Conservation (phyloP, 2,329 filamentous ascomycete species). For the Ceratocystiopsis brevicomis region DNA sequence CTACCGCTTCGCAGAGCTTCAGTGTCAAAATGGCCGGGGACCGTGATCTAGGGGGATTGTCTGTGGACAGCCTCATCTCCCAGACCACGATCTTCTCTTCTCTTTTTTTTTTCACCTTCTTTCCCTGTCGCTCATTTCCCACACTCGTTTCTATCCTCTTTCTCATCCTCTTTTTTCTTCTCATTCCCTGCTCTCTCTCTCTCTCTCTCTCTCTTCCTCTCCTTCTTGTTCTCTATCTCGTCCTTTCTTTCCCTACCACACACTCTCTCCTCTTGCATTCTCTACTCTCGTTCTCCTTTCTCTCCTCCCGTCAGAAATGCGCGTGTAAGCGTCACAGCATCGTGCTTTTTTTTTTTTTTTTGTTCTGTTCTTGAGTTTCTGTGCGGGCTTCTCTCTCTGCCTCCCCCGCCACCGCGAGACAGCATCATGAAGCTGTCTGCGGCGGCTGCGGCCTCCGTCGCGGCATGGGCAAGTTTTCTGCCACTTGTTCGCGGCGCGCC, state of each 20-base stretch:
- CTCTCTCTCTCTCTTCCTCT: neutral
- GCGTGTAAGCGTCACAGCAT: neutral
- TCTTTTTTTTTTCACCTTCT: neutral
- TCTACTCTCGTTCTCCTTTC: neutral
- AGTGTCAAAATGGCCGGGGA: no score
- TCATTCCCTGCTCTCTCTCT: neutral
- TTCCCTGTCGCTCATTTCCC: neutral
- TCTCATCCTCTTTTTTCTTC: neutral
- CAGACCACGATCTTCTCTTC: neutral
- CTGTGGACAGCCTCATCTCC: no score
- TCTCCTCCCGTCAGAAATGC: neutral
- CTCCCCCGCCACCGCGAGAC: neutral
- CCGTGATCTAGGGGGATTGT: no score
- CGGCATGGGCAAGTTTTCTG: constrained; percentile 5
- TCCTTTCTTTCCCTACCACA: no score
- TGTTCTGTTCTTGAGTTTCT: no score
- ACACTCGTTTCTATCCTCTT: neutral
- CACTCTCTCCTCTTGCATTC: no score
- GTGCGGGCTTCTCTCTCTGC: no score
- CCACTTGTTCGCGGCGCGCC: constrained; percentile 18
- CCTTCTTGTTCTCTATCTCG: neutral
- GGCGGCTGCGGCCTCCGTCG: constrained; percentile 2
- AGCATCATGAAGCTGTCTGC: constrained; percentile 3
- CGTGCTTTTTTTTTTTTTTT: no score
- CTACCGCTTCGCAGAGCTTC: no score